Evolutionary conservation across 2,329 filamentous ascomycete genomes (phyloP).

Genomic region (Hawksworthiomyces lignivorus): DNA sequence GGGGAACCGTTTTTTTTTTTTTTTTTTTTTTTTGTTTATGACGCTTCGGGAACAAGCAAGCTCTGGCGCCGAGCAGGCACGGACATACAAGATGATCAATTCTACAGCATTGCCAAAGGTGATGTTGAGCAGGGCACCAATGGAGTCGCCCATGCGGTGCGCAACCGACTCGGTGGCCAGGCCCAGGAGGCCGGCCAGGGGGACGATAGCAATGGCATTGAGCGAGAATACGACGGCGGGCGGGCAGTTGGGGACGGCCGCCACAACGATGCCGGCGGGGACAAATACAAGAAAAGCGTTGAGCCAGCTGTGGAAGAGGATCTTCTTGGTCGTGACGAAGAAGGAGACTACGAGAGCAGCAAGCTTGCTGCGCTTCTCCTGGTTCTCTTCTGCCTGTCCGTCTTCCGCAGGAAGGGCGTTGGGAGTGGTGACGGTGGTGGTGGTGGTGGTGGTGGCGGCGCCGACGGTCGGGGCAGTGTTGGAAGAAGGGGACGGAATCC

Average conservation of each 20-base stretch:
- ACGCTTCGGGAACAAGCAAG: neutral
- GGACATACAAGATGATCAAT: conserved; percentile 62
- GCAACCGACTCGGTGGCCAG: conserved; percentile 71
- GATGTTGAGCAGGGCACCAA: conserved; percentile 84
- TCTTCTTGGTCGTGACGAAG: conserved; percentile 47
- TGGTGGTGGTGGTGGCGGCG: neutral
- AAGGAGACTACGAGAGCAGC: conserved; percentile 22
- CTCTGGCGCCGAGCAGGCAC: neutral
- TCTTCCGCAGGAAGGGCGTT: neutral
- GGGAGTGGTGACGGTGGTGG: too few species aligned
- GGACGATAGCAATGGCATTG: conserved; percentile 69
- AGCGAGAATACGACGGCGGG: conserved; percentile 62
- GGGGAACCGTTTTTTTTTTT: too few species aligned
- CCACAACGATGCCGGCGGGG: conserved; percentile 63
- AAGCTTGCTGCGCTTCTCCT: conserved; percentile 17
- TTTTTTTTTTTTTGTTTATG: too few species aligned
- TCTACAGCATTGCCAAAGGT: conserved; percentile 77
- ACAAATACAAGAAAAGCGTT: conserved; percentile 73
- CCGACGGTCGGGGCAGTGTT: neutral
- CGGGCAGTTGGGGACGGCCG: conserved; percentile 39
- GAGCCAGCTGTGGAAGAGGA: conserved; percentile 66
- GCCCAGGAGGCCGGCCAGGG: conserved; percentile 62
- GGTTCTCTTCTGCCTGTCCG: neutral
- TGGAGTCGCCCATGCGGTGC: conserved; percentile 65
- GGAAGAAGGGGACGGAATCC: neutral